Evolutionary conservation across 257 asterid genomes (phyloP), one percentile per base, ranked within the genome.

Genomic region (Nemophila menziesii): DNA sequence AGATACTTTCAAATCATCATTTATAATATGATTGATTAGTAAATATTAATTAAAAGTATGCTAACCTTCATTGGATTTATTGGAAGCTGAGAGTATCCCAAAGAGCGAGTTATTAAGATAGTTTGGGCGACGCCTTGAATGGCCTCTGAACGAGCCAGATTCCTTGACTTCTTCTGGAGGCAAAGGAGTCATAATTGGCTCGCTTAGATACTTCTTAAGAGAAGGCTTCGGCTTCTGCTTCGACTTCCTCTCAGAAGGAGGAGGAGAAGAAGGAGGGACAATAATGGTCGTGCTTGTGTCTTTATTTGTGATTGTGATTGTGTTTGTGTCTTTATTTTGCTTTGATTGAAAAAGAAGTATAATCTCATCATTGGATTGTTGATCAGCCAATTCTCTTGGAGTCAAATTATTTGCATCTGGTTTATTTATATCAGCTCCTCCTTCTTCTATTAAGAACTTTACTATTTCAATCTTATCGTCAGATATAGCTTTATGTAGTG

Each of bases 361-460:
- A 37, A 86, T 72, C 39, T 74, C 85, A 17, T 61, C 57, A n/a
- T 68, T 59, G 51, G 87, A 86, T 46, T 72, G 90, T 51, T 72
- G 62, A 13, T 74, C 78, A 12, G 92, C 96, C 39, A 82, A 55
- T 45, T 64, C 75, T 14, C 85, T 67, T 0, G 94, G 67, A 2
- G 94, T 76, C 96, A 86, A 76, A 3, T 78, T 79, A 15, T 79
- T 66, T 33, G 36, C 60, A 7, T 86, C 94, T 12, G 70, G 66
- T 46, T 51, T 72, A 43, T 82, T 93, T 53, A 75, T 33, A 27
- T 82, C 75, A 3, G 71, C 79, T 33, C 82, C 89, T 9, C 58
- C 63, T 47, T 79, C 63, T 47, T 79, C 77, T n/a, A 86, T 34
- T 22, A 86, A 54, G 51, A 68, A 79, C 69, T 72, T 70, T 2